Percentiles rank a stretch among this genome's conserved stretches.
phyloP scores from a whole-genome alignment of 352 stramenopile genomes.

The Phytophthora fragariae region DNA sequence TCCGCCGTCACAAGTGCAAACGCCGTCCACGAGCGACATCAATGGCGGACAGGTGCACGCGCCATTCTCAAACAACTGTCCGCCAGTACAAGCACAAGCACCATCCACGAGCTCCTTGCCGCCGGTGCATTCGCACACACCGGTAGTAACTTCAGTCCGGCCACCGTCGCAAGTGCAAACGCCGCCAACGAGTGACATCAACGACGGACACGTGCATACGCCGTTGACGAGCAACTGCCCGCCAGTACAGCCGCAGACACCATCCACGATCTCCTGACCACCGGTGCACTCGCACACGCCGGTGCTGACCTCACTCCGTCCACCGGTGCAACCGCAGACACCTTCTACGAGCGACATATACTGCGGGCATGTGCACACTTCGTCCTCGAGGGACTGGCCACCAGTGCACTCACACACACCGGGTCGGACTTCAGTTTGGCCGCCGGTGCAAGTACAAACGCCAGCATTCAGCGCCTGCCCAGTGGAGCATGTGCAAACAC shows the following conservation, averaged over 20 bases:
- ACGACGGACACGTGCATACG: background rate
- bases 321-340: no score
- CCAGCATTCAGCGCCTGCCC: background rate
- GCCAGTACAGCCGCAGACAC: background rate
- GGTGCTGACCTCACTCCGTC: no score
- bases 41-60: conserved; percentile 3
- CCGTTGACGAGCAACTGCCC: background rate
- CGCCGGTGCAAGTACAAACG: background rate
- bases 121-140: background rate
- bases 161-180: background rate
- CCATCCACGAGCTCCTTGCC: background rate
- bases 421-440: background rate
- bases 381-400: no score
- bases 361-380: no score
- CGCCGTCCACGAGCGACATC: background rate
- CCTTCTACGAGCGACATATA: no score
- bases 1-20: background rate
- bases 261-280: background rate
- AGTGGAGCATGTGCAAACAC: background rate
- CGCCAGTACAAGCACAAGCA: conserved; percentile 5
- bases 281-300: background rate
- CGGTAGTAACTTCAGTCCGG: background rate
- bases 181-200: background rate
- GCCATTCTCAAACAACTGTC: background rate
- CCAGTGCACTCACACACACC: background rate